phyloP scores from a whole-genome alignment of 495 filamentous ascomycete species.

The Paragyromitra xinjiangensis region DNA sequence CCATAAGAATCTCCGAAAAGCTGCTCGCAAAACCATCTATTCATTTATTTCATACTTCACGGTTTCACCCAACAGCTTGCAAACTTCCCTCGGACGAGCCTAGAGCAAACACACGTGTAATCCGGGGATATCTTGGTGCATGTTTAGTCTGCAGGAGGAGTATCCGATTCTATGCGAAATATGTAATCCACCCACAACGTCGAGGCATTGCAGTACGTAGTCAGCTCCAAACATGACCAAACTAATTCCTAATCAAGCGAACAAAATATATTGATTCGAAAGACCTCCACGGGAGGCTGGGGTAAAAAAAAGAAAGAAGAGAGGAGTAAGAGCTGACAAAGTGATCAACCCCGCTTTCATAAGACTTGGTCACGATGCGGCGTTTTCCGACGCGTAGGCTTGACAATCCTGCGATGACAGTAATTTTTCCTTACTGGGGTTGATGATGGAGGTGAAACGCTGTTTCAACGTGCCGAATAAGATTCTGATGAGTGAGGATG shows the following conservation, averaged over 20 bases:
- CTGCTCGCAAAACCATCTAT: neutral
- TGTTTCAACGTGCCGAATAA: neutral
- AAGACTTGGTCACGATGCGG: neutral
- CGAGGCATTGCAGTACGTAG: neutral
- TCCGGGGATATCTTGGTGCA: neutral
- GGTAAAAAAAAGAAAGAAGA: neutral
- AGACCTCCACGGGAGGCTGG: neutral
- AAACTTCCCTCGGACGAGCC: neutral
- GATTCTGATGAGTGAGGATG: neutral
- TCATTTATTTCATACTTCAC: neutral
- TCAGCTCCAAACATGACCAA: neutral
- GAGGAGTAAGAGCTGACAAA: neutral
- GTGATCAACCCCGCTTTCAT: neutral
- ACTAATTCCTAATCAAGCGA: neutral
- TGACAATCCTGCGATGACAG: neutral
- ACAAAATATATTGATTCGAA: neutral
- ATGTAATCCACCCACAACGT: neutral
- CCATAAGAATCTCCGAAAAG: neutral
- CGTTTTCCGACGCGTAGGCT: neutral
- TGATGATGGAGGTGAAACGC: neutral
- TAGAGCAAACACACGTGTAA: neutral
- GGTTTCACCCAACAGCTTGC: neutral
- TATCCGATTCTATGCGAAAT: neutral
- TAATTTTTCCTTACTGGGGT: neutral
- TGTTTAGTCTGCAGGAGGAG: neutral